Conservation (phyloP, 2,329 filamentous ascomycete genomes). For the Paramyrothecium sp. region DNA sequence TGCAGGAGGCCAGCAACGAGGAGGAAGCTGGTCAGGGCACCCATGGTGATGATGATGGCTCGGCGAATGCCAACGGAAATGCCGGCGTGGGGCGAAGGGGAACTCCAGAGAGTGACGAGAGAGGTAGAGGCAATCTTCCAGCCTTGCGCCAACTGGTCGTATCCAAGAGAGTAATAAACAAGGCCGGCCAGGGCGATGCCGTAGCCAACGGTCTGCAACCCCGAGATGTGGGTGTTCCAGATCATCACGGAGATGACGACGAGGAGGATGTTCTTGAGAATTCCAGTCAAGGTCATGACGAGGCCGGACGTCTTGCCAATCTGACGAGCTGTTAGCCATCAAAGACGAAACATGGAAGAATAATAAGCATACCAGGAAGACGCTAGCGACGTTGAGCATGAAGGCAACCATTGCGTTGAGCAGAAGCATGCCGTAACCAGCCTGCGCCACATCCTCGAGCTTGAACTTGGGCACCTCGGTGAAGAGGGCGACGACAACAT, state of each 20-base stretch:
- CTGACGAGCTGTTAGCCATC: slow-evolving; percentile 37
- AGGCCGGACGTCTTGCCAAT: slow-evolving; percentile 87
- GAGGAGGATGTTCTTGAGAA: slow-evolving; percentile 85
- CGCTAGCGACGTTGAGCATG: slow-evolving; percentile 76
- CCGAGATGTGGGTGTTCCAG: slow-evolving; percentile 70
- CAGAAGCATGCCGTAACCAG: slow-evolving; percentile 65
- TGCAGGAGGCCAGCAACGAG: slow-evolving; percentile 8
- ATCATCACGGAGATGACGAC: slow-evolving; percentile 74
- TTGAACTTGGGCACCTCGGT: slow-evolving; percentile 68
- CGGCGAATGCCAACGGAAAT: slow-evolving; percentile 19
- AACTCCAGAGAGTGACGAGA: slow-evolving; percentile 17
- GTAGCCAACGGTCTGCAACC: slow-evolving; percentile 76
- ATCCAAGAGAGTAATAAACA: slow-evolving; percentile 46
- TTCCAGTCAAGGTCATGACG: slow-evolving; percentile 81
- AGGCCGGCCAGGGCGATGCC: slow-evolving; percentile 60
- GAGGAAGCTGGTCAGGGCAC: slow-evolving; percentile 16
- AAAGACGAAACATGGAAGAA: not conserved
- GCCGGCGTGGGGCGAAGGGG: slow-evolving; percentile 14
- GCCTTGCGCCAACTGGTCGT: slow-evolving; percentile 27
- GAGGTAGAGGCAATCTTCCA: slow-evolving; percentile 19
- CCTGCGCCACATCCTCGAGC: slow-evolving; percentile 61
- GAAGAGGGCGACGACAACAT: slow-evolving; percentile 66
- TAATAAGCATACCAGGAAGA: slow-evolving; percentile 69
- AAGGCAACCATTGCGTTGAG: slow-evolving; percentile 79
- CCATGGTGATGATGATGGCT: slow-evolving; percentile 22